Base-by-base conservation (phyloP, 352 stramenopile genomes). In the Globisporangium mamillatum region DNA sequence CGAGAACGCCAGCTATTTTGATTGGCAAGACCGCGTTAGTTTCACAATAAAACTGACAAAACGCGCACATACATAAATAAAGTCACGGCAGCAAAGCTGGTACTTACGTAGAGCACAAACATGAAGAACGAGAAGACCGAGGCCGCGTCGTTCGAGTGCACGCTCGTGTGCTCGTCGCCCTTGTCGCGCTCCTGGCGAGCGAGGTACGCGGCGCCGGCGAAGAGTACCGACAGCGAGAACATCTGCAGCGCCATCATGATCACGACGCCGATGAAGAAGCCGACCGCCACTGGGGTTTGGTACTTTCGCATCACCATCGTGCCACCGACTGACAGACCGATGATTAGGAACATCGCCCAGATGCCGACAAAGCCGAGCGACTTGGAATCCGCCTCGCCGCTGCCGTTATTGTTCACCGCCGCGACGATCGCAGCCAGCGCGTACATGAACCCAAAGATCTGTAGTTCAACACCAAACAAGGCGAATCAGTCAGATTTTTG, bases 301-400 rank as follows among this genome's bases (percentile, higher is more conserved):
- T 95, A 94, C 77, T 94, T 93, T 64, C 88, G 86, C 90, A 97
- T 95, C 58, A 97, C 87, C 66, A 97, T 80, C 55, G 90, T 96
- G 63, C 88, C 90, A 61, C 88, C 88, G 3, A 95, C 78, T 9
- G 84, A 96, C 12, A 97, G 85, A 2, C 72, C 76, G 25, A 95
- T 64, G 61, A 96, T 79, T 32, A 97, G 77, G 25, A 96, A 76
- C 82, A 95, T 94, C 41, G 84, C 81, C 83, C 84, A 94, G 54
- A 96, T 76, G 64, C 84, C 88, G 14, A 92, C 86, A 50, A 93
- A 95, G 44, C 83, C 81, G 36, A 95, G 76, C 63, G 84, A 91
- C 74, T 92, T 94, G 65, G 82, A 90, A 71, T 89, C 81, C 61
- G 81, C 83, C 50, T 85, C 74, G 46, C 77, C 75, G 69, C 77